phyloP scores from a whole-genome alignment of 1,139 yeast genomes.

The Hanseniaspora sp. region DNA sequence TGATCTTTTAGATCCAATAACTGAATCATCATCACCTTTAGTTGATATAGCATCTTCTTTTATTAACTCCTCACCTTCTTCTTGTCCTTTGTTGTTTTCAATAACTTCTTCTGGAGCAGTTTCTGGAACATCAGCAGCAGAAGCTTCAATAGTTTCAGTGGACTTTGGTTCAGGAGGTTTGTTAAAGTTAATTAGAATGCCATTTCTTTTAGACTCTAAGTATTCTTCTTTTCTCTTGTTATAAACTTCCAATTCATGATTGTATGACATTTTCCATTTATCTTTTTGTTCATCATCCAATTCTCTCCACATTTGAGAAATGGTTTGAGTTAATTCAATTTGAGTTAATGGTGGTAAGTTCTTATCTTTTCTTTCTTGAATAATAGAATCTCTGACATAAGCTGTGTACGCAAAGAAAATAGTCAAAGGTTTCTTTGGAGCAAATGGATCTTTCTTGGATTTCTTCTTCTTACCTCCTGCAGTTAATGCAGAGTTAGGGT shows the following conservation, averaged over 20 bases:
- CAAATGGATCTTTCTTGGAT: conserved; percentile 46
- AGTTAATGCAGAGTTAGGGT: conserved; percentile 15
- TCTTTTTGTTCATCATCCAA: conserved; percentile 57
- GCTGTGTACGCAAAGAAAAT: conserved; percentile 71
- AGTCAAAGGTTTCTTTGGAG: conserved; percentile 53
- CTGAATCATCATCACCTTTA: conserved; percentile 18
- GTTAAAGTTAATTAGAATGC: conserved; percentile 24
- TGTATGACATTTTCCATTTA: conserved; percentile 67
- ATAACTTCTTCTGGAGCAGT: conserved; percentile 30
- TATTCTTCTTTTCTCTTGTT: conserved; percentile 56
- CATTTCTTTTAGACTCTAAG: conserved; percentile 42
- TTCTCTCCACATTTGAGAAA: conserved; percentile 67
- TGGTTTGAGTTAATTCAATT: conserved; percentile 65
- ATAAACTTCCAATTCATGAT: conserved; percentile 51
- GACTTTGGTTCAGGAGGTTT: conserved; percentile 8
- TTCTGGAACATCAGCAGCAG: conserved; percentile 32
- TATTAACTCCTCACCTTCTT: neutral
- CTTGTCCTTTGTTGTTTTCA: neutral
- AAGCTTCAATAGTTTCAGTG: conserved; percentile 19
- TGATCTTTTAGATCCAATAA: conserved; percentile 20
- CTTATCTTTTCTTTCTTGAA: conserved; percentile 50
- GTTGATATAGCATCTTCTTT: conserved; percentile 20
- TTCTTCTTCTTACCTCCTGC: conserved; percentile 32
- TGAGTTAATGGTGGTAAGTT: conserved; percentile 57
- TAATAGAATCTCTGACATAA: conserved; percentile 49